Evolutionary conservation across 1,284 basidiomycete species (phyloP).

Genomic region (Pisolithus thermaeus): DNA sequence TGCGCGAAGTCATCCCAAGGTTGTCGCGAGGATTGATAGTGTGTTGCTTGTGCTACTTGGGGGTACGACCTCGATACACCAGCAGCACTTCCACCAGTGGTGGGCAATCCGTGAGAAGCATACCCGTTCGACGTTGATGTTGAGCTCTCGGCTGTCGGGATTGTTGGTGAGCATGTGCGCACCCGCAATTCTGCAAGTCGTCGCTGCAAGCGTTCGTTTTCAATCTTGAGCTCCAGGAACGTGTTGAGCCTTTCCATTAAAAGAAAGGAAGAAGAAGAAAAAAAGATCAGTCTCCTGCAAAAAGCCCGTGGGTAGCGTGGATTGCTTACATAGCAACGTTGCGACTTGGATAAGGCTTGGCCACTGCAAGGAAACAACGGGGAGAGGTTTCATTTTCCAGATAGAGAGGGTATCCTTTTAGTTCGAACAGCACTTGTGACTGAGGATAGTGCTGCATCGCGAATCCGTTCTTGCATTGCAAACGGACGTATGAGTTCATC

Average conservation of each 20-base stretch:
- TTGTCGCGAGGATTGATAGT: conserved; percentile 3
- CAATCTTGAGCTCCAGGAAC: conserved; percentile 71
- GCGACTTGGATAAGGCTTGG: conserved; percentile 72
- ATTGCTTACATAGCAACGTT: conserved; percentile 60
- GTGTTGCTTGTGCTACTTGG: conserved; percentile 8
- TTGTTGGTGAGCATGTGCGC: conserved; percentile 17
- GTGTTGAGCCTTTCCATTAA: conserved; percentile 58
- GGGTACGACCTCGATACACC: conserved; percentile 12
- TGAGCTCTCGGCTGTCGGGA: conserved; percentile 12
- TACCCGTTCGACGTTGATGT: conserved; percentile 15
- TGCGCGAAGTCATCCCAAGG: conserved; percentile 16
- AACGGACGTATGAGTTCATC: conserved; percentile 56
- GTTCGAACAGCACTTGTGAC: conserved; percentile 62
- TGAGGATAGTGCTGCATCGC: conserved; percentile 13
- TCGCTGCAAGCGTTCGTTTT: conserved; percentile 65
- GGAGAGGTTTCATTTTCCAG: conserved; percentile 34
- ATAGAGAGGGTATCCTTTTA: conserved; percentile 63
- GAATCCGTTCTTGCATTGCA: conserved; percentile 36
- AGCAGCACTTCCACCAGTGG: conserved; percentile 6
- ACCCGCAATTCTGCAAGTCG: conserved; percentile 41
- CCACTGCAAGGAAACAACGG: conserved; percentile 64
- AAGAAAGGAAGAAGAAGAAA: background rate
- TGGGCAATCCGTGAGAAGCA: conserved; percentile 12
- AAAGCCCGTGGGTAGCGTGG: background rate
- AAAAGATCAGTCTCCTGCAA: conserved; percentile 8